These are phyloP conservation scores for Cladosporium halotolerans DNA, from an alignment of 2,329 filamentous ascomycete species.

Conservation along the genomic window DNA sequence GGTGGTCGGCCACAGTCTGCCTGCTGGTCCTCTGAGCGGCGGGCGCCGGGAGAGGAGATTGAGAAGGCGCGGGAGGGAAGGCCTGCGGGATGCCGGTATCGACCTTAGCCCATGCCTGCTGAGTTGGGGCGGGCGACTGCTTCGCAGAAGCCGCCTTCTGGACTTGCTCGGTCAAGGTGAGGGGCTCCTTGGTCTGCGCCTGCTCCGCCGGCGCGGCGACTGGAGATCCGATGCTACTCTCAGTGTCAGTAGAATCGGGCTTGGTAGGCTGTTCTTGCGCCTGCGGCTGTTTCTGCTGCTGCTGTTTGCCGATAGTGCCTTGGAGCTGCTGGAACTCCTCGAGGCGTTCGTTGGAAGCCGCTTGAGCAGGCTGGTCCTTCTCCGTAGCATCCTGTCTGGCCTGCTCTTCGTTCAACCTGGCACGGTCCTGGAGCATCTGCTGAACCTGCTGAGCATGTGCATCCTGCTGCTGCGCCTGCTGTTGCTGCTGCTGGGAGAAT, in stretches of 20 bases:
- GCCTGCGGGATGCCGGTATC: constrained; percentile 69
- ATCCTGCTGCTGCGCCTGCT: constrained; percentile 25
- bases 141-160: constrained; percentile 64
- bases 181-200: constrained; percentile 40
- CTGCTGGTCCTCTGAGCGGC: constrained; percentile 72
- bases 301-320: constrained; percentile 34
- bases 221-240: constrained; percentile 20
- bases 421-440: constrained; percentile 55
- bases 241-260: constrained; percentile 12
- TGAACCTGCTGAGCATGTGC: constrained; percentile 52
- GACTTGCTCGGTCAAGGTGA: constrained; percentile 77
- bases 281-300: neutral
- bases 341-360: constrained; percentile 55
- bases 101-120: constrained; percentile 54
- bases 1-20: constrained; percentile 73
- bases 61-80: constrained; percentile 66
- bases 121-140: constrained; percentile 46
- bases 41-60: constrained; percentile 79
- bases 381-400: constrained; percentile 46
- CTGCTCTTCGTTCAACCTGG: constrained; percentile 56
- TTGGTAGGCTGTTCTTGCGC: constrained; percentile 16
- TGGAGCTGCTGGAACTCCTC: constrained; percentile 79
- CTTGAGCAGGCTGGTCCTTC: constrained; percentile 37
- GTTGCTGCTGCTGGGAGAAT: constrained; percentile 35
- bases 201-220: constrained; percentile 12